phyloP scores from a whole-genome alignment of 2,329 filamentous ascomycete species.

The Aspergillus sp. region DNA sequence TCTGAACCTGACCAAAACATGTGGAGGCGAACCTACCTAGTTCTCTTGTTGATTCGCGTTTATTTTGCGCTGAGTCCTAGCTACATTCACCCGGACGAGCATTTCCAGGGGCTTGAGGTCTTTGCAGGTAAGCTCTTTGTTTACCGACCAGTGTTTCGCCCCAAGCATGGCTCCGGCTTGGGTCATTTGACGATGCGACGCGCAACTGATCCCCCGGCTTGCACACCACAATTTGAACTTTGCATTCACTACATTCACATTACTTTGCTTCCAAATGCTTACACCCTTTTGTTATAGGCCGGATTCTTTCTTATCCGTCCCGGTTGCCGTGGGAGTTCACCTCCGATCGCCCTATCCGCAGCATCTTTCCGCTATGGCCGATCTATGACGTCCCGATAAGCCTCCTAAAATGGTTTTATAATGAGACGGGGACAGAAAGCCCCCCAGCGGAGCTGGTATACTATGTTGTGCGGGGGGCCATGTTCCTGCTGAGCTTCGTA shows the following conservation, averaged over 20 bases:
- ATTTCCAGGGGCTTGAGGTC: slow-evolving; percentile 97
- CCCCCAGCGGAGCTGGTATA: slow-evolving; percentile 79
- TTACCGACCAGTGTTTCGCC: neutral
- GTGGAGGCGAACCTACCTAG: slow-evolving; percentile 88
- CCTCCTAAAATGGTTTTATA: slow-evolving; percentile 87
- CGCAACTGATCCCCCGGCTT: neutral
- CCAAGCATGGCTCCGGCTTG: neutral
- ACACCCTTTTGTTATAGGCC: slow-evolving; percentile 57
- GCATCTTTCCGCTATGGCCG: slow-evolving; percentile 94
- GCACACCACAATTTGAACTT: neutral
- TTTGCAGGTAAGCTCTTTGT: slow-evolving; percentile 73
- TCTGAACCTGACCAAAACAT: slow-evolving; percentile 50
- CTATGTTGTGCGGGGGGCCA: slow-evolving; percentile 81
- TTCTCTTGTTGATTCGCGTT: slow-evolving; percentile 80
- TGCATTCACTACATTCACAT: neutral
- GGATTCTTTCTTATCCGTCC: slow-evolving; percentile 89
- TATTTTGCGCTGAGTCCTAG: slow-evolving; percentile 94
- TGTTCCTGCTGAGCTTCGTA: slow-evolving; percentile 95
- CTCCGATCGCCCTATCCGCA: slow-evolving; percentile 81
- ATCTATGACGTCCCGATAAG: slow-evolving; percentile 94
- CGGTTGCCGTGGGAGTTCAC: slow-evolving; percentile 96
- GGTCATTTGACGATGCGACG: slow-evolving; percentile 8
- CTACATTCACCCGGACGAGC: slow-evolving; percentile 97
- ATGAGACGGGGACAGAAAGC: slow-evolving; percentile 75
- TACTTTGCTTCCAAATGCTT: neutral